These are phyloP conservation scores for Globisporangium viniferum DNA, from an alignment of 352 stramenopile genomes.

Conservation along the genomic window DNA sequence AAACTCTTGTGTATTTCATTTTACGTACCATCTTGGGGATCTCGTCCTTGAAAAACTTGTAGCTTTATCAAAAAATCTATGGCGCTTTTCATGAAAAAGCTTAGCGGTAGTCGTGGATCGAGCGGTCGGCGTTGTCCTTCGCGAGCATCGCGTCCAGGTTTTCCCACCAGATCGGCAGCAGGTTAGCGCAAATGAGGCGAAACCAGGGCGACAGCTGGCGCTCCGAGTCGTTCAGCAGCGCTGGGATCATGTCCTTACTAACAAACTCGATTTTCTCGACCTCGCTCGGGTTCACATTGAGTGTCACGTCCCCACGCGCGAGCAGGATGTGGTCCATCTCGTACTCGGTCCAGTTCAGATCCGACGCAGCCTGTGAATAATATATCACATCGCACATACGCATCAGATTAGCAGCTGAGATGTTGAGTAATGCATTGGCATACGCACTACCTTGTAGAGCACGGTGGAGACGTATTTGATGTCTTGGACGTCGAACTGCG, in stretches of 20 bases:
- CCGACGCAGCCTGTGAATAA: slow-evolving; percentile 48
- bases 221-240: slow-evolving; percentile 49
- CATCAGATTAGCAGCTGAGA: not conserved
- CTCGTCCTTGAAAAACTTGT: not conserved
- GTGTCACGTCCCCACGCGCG: slow-evolving; percentile 67
- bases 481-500: slow-evolving; percentile 70
- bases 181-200: slow-evolving; percentile 60
- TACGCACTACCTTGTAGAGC: slow-evolving; percentile 91
- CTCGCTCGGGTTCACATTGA: slow-evolving; percentile 93
- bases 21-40: not conserved
- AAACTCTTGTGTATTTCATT: slow-evolving; percentile 5
- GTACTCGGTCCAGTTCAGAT: slow-evolving; percentile 95
- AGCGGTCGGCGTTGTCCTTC: slow-evolving; percentile 43
- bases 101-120: slow-evolving; percentile 65
- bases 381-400: not conserved
- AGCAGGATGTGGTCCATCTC: slow-evolving; percentile 99
- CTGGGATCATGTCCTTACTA: slow-evolving; percentile 46
- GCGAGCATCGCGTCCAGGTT: slow-evolving; percentile 59
- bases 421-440: no score
- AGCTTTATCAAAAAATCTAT: not conserved
- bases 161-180: slow-evolving; percentile 74
- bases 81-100: not conserved
- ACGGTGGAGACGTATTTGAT: slow-evolving; percentile 98
- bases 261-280: slow-evolving; percentile 91
- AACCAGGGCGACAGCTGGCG: slow-evolving; percentile 85